phyloP scores from a whole-genome alignment of 345 rosid species.

The Hypericum perforatum region DNA sequence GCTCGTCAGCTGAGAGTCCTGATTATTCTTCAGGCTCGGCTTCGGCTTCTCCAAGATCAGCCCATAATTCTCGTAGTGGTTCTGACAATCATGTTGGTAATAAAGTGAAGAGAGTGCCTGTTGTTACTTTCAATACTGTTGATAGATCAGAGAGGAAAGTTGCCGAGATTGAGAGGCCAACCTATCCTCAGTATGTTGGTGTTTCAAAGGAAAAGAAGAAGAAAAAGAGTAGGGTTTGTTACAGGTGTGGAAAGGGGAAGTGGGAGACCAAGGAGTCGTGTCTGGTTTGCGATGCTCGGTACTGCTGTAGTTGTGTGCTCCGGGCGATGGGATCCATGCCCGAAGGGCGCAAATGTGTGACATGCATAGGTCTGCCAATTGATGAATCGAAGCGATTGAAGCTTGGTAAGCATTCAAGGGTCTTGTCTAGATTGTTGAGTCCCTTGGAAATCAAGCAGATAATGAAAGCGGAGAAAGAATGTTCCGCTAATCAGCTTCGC shows the following conservation, averaged over 20 bases:
- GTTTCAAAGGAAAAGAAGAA: constrained; percentile 22
- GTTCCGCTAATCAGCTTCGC: constrained; percentile 50
- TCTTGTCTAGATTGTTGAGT: constrained; percentile 34
- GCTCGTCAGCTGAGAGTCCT: constrained; percentile 59
- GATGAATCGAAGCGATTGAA: constrained; percentile 36
- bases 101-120: constrained; percentile 44
- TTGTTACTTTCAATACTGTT: constrained; percentile 17
- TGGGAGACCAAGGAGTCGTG: constrained; percentile 41
- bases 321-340: constrained; percentile 78
- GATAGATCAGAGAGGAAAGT: background rate
- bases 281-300: constrained; percentile 48
- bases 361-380: constrained; percentile 44
- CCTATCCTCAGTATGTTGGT: constrained; percentile 44
- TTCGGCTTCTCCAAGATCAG: constrained; percentile 67
- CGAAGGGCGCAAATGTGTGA: constrained; percentile 60
- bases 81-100: constrained; percentile 25
- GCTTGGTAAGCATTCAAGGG: constrained; percentile 43
- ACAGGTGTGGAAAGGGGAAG: constrained; percentile 39
- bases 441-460: constrained; percentile 46
- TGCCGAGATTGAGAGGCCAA: constrained; percentile 2
- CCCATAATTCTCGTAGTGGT: constrained; percentile 26
- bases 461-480: constrained; percentile 57
- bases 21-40: constrained; percentile 79
- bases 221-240: constrained; percentile 31
- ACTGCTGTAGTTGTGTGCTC: constrained; percentile 50